phyloP scores from a whole-genome alignment of 2,329 filamentous ascomycete genomes.

The Fusarium coffeatum region DNA sequence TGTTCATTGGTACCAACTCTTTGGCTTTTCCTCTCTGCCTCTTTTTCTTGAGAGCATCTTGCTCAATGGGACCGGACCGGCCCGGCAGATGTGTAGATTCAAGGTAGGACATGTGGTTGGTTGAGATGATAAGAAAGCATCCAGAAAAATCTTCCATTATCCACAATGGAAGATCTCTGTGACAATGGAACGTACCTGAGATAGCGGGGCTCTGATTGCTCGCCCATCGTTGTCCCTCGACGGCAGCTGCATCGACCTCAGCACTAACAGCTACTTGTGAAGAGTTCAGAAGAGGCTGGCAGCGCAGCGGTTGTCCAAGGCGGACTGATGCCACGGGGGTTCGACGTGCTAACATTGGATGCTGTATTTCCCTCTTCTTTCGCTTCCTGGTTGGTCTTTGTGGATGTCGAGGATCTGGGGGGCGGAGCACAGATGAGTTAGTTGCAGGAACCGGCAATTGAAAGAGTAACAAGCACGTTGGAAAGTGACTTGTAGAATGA shows the following conservation, averaged over 20 bases:
- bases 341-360: slow-evolving; percentile 39
- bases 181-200: slow-evolving; percentile 40
- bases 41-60: slow-evolving; percentile 22
- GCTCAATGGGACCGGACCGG: slow-evolving; percentile 44
- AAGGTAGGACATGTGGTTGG: slow-evolving; percentile 20
- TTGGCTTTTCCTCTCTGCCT: slow-evolving; percentile 11
- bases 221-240: slow-evolving; percentile 30
- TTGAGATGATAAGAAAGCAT: slow-evolving; percentile 9
- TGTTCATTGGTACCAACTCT: slow-evolving; percentile 15
- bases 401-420: slow-evolving; percentile 31
- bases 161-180: slow-evolving; percentile 25
- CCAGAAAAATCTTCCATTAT: slow-evolving; percentile 31
- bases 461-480: slow-evolving; percentile 4
- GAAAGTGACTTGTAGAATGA: not conserved
- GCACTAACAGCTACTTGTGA: slow-evolving; percentile 12
- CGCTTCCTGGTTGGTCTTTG: slow-evolving; percentile 7
- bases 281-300: slow-evolving; percentile 18
- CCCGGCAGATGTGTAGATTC: slow-evolving; percentile 35
- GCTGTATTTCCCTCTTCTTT: not conserved
- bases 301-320: slow-evolving; percentile 34
- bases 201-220: slow-evolving; percentile 33
- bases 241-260: slow-evolving; percentile 4
- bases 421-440: slow-evolving; percentile 18
- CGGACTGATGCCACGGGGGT: slow-evolving; percentile 34
- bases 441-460: slow-evolving; percentile 19